Percentiles rank a stretch among this genome's conserved stretches.
Evolutionary conservation across 2,329 filamentous ascomycete species (phyloP).

Genomic region (Tympanopsis confertula): DNA sequence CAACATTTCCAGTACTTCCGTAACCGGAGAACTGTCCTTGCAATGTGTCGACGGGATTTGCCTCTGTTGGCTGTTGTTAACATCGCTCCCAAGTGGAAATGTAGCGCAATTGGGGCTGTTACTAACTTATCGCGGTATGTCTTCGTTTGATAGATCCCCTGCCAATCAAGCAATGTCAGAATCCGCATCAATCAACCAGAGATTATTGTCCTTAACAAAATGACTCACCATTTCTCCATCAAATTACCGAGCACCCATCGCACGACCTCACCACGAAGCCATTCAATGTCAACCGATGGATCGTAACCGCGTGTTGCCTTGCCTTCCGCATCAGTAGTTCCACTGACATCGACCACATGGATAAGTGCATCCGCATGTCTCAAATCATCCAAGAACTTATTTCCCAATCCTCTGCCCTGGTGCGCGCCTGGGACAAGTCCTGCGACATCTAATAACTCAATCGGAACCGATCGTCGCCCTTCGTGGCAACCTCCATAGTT

Average conservation of each 20-base stretch:
- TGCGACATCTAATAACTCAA: slow-evolving; percentile 92
- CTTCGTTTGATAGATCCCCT: slow-evolving; percentile 44
- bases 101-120: neutral
- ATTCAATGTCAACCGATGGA: slow-evolving; percentile 87
- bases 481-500: slow-evolving; percentile 84
- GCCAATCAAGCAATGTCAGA: no score
- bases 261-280: slow-evolving; percentile 87
- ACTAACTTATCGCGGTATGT: slow-evolving; percentile 39
- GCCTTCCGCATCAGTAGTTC: slow-evolving; percentile 84
- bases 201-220: no score
- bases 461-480: slow-evolving; percentile 84
- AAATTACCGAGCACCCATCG: slow-evolving; percentile 92
- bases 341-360: slow-evolving; percentile 91
- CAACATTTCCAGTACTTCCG: slow-evolving; percentile 65
- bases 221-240: slow-evolving; percentile 80
- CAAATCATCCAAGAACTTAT: slow-evolving; percentile 93
- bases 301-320: slow-evolving; percentile 95
- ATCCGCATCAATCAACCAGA: no score
- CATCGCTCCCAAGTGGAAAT: no score
- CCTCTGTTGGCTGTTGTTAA: slow-evolving; percentile 30
- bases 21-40: slow-evolving; percentile 94
- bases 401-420: slow-evolving; percentile 81
- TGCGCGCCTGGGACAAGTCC: slow-evolving; percentile 95
- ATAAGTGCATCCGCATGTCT: slow-evolving; percentile 92
- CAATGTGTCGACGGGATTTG: slow-evolving; percentile 78